Evolutionary conservation across 2,329 filamentous ascomycete genomes (phyloP).

Genomic region (Exophiala oligosperma): DNA sequence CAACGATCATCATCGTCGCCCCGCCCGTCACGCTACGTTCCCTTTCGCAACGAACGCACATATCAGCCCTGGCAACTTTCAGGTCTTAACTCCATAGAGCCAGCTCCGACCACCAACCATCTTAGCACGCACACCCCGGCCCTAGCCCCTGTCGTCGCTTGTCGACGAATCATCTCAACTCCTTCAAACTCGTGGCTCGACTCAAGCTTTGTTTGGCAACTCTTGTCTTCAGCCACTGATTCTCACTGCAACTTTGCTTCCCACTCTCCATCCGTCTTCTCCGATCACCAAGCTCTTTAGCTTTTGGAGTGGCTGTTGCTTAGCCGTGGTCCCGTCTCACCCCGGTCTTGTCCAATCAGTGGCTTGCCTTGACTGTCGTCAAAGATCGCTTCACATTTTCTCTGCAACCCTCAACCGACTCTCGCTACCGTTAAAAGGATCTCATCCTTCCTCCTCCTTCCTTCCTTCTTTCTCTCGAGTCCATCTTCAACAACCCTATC

Average conservation of each 20-base stretch:
- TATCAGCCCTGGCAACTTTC: background rate
- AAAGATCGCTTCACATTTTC: conserved; percentile 12
- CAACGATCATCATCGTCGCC: background rate
- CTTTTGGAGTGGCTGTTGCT: conserved; percentile 10
- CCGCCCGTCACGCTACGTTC: background rate
- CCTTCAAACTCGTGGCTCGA: conserved; percentile 17
- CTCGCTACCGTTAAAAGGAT: background rate
- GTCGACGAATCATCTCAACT: conserved; percentile 17
- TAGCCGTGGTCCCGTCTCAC: conserved; percentile 1
- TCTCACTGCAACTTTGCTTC: background rate
- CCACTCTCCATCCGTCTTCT: conserved; percentile 12
- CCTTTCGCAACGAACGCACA: background rate
- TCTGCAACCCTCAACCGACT: background rate
- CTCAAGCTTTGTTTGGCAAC: conserved; percentile 15
- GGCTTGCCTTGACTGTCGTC: conserved; percentile 14
- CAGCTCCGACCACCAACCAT: conserved; percentile 17
- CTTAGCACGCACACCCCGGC: conserved; percentile 8
- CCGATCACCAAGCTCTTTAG: conserved; percentile 23
- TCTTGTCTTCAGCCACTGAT: conserved; percentile 7
- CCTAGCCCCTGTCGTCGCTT: conserved; percentile 8
- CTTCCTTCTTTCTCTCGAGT: too few relatives aligned
- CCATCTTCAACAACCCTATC: too few relatives aligned
- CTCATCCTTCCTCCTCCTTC: background rate
- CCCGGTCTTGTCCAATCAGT: conserved; percentile 8
- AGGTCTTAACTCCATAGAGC: background rate